phyloP scores from a whole-genome alignment of 116 monocot species.

The Papilionanthe hybrid region DNA sequence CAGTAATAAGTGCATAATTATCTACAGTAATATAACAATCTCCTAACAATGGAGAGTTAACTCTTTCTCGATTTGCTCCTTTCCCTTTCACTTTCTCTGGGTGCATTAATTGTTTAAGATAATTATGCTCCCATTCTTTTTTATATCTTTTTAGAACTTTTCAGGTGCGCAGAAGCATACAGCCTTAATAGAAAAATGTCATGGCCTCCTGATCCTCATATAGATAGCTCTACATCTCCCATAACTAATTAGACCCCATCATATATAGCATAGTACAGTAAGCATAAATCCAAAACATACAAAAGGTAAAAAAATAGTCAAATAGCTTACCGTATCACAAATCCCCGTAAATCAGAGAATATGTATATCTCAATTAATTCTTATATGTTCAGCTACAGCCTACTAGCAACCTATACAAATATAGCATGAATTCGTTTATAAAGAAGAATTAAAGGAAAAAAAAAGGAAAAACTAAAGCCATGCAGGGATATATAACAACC shows the following conservation, averaged over 20 bases:
- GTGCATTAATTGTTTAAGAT: conserved; percentile 1
- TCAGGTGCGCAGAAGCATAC: conserved; percentile 2
- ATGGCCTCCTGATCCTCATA: background rate
- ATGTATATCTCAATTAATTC: conserved; percentile 8
- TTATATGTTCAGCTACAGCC: background rate
- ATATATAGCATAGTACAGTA: background rate
- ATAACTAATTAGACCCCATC: background rate
- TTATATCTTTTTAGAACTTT: background rate
- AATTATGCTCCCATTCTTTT: conserved; percentile 1
- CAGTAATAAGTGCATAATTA: background rate
- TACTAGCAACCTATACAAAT: background rate
- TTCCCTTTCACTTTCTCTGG: background rate
- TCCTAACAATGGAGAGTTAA: background rate
- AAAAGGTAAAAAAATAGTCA: conserved; percentile 2
- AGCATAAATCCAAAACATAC: conserved; percentile 7
- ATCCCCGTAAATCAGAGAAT: conserved; percentile 6
- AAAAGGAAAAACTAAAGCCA: background rate
- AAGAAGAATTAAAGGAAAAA: background rate
- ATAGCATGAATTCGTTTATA: conserved; percentile 6
- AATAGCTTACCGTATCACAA: conserved; percentile 5
- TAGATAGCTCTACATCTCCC: background rate
- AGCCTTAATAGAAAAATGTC: background rate
- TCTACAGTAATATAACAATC: background rate
- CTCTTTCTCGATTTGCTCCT: background rate
- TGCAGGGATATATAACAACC: background rate